Evolutionary conservation across 1,284 basidiomycete genomes (phyloP), one percentile per base, ranked within the genome.

Genomic region (Polyporus tsugae): DNA sequence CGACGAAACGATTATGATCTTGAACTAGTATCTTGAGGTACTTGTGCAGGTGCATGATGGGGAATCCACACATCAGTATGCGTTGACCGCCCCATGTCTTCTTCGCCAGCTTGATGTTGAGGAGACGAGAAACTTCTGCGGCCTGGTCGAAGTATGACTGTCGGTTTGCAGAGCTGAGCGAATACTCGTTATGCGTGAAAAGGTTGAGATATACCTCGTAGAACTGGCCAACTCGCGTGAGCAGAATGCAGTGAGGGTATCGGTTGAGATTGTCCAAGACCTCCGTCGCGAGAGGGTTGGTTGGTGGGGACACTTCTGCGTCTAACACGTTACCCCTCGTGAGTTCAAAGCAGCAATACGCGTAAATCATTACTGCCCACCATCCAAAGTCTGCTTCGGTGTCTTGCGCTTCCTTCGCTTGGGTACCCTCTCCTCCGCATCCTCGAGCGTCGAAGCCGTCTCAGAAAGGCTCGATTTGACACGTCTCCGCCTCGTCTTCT

Each of bases 81-180:
- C 86, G 85, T 60, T 86, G 81, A 36, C 87, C 89, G 66, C 88
- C 88, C 91, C 92, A 95, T 72, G 86, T 85, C 66, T 91, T 87
- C 60, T 87, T 86, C 1, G 94, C 90, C 17, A 96, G 82, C 73
- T 95, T 95, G 79, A 97, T 95, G 73, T 88, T 90, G 17, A 98
- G 86, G 6, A 96, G 81, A 22, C 84, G 83, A 2, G 95, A 86
- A 11, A 98, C 89, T 68, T 93, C 89, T 25, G 84, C 81, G 2
- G 96, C 96, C 83, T 97, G 96, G 57, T 95, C 91, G 76, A 97
- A 98, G 79, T 98, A 98, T 0, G 96, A 96, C 95, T 60, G 49
- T 62, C 61, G 55, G 25, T 19, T 41, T 52, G 36, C 57, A 52
- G 62, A 39, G 36, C 19, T 36, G 29, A 49, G 29, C 52, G 36